Percentiles rank a stretch among this genome's conserved stretches.
phyloP scores from a whole-genome alignment of 352 stramenopile genomes.

The Hyaloperonospora brassicae region DNA sequence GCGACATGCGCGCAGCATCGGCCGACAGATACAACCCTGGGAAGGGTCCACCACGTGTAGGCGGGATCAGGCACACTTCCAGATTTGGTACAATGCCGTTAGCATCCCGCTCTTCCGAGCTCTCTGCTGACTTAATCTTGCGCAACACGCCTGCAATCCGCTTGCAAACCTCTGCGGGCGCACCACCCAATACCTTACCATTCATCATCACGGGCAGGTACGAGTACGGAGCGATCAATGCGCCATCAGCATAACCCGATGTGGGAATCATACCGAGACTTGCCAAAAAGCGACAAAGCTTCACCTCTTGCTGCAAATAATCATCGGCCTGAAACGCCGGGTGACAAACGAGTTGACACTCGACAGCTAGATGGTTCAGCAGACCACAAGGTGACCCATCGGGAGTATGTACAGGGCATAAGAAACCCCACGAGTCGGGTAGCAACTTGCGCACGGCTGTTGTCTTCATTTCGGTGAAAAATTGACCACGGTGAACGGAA shows the following conservation, averaged over 20 bases:
- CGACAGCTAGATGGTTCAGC: conserved; percentile 96
- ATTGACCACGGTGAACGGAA: conserved; percentile 97
- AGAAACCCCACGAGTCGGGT: conserved; percentile 97
- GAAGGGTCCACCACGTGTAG: conserved; percentile 88
- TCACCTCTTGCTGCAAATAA: conserved; percentile 62
- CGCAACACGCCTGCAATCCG: conserved; percentile 64
- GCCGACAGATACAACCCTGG: conserved; percentile 97
- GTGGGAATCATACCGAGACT: conserved; percentile 78
- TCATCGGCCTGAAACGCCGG: conserved; percentile 69
- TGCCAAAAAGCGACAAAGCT: conserved; percentile 67
- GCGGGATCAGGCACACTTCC: conserved; percentile 76
- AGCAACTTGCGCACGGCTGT: conserved; percentile 97
- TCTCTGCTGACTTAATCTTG: conserved; percentile 57
- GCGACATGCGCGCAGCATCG: conserved; percentile 91
- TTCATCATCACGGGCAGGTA: conserved; percentile 96
- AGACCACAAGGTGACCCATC: conserved; percentile 98
- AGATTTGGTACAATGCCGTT: conserved; percentile 71
- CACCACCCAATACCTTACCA: conserved; percentile 91
- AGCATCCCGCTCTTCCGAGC: conserved; percentile 45
- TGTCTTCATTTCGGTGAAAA: conserved; percentile 99
- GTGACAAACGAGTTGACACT: conserved; percentile 82
- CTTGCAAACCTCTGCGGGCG: conserved; percentile 79
- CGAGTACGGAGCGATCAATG: conserved; percentile 78
- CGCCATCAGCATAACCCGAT: conserved; percentile 71
- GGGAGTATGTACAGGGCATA: conserved; percentile 99